Base-by-base conservation (phyloP, 2,329 filamentous ascomycete genomes). In the Pyrenophora seminiperda region DNA sequence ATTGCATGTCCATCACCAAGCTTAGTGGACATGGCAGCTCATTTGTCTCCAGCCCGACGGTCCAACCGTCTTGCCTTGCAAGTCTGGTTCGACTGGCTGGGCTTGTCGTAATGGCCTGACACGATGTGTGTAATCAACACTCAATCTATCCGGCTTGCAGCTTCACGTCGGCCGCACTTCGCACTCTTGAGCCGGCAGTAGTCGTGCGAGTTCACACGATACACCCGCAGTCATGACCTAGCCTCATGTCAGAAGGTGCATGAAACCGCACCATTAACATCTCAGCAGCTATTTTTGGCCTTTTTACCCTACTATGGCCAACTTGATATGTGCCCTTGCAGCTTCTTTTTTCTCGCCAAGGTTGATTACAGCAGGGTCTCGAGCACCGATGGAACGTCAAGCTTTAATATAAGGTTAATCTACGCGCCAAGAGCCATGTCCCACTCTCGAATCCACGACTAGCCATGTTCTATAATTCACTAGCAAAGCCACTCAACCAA, bases 341-440 rank as follows among this genome's bases (percentile, higher is more conserved):
- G 63, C 30, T 56, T 36, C 49, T 45, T 49, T 42, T 61, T 54
- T 54, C n/a, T 64, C 60, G 65, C 63, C 62, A 63, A 66, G 20
- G 43, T 62, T 61, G 50, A 65, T 66, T 59, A 46, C 45, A 44
- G 50, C 61, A 58, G 56, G 61, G 50, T 49, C 52, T 53, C 51
- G 52, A 50, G 61, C 54, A 41, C 55, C 49, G 52, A 59, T 62
- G 53, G 49, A 64, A 38, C 59, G 66, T 71, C 67, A 73, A 70
- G 69, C 69, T 68, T 72, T 72, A 72, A 72, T 68, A 65, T 70
- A 70, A 70, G 63, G 63, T 71, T 71, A 73, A 73, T 71, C 61
- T 71, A 66, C 53, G 58, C 55, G 59, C 67, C 68, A 66, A 70
- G 71, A 61, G 63, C 56, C 14, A 5, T 29, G 13, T 44, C 41